Conservation (phyloP, 371 early-diverging fungal genomes). For the Umbelopsis sp. region DNA sequence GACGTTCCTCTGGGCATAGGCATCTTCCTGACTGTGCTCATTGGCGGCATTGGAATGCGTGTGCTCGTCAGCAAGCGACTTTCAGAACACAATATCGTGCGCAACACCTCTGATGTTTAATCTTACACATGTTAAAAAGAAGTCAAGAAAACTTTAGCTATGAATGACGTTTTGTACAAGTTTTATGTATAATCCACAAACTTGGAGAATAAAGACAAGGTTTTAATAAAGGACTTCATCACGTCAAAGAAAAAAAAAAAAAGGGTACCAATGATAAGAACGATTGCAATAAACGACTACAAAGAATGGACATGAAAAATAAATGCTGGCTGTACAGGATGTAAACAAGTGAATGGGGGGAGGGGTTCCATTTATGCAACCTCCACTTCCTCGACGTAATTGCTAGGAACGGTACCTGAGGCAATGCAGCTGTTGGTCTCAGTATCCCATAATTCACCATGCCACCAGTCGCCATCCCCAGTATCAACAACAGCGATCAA, state of each 20-base stretch:
- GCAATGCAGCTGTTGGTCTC: not conserved
- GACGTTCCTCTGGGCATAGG: not conserved
- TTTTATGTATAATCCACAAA: no score
- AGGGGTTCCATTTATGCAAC: not conserved
- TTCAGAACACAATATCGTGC: no score
- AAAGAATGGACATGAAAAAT: no score
- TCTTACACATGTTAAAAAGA: no score
- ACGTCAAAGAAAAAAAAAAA: no score
- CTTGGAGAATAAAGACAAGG: no score
- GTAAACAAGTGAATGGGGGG: not conserved
- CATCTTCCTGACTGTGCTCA: not conserved
- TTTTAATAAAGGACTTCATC: no score
- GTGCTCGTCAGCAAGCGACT: not conserved
- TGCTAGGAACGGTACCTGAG: conserved; percentile 3
- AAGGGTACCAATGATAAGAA: no score
- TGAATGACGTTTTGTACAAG: no score
- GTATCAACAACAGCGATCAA: conserved; percentile 50
- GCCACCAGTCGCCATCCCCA: conserved; percentile 67
- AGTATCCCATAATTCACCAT: conserved; percentile 4
- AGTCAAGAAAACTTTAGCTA: no score
- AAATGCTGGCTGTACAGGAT: not conserved
- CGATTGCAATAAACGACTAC: no score
- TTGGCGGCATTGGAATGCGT: not conserved
- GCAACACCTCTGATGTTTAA: no score
- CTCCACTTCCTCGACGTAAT: conserved; percentile 4